These are phyloP conservation scores for Chaetomidium leptoderma DNA, from an alignment of 495 filamentous ascomycete genomes.

Conservation along the genomic window DNA sequence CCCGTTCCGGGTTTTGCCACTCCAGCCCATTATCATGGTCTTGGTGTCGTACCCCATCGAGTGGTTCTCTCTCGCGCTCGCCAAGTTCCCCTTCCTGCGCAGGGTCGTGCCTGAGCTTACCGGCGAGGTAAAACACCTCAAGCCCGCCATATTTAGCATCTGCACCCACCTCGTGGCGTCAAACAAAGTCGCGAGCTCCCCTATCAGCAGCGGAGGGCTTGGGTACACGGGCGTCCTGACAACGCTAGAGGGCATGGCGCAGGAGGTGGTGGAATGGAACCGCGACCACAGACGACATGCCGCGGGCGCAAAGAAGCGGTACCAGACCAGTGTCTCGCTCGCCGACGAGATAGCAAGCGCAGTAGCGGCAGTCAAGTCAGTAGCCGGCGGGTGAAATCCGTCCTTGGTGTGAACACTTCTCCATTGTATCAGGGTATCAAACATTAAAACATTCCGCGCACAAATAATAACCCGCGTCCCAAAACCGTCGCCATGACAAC, in stretches of 20 bases:
- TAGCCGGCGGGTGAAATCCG: not conserved
- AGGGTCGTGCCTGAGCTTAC: slow-evolving; percentile 40
- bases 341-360: slow-evolving; percentile 39
- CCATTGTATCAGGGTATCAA: slow-evolving; percentile 7
- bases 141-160: slow-evolving; percentile 52
- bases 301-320: slow-evolving; percentile 20
- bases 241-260: slow-evolving; percentile 52
- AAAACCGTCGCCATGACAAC: no score
- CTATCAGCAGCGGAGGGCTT: slow-evolving; percentile 46
- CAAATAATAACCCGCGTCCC: no score
- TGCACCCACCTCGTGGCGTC: slow-evolving; percentile 49
- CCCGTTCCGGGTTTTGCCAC: slow-evolving; percentile 30
- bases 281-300: slow-evolving; percentile 28
- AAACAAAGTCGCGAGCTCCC: slow-evolving; percentile 41
- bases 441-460: no score
- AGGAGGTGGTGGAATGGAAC: slow-evolving; percentile 54
- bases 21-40: slow-evolving; percentile 44
- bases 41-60: slow-evolving; percentile 49
- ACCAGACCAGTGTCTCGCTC: slow-evolving; percentile 39
- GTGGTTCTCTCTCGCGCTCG: slow-evolving; percentile 44
- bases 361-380: slow-evolving; percentile 7
- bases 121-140: slow-evolving; percentile 47
- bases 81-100: slow-evolving; percentile 38
- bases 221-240: slow-evolving; percentile 50
- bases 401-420: not conserved